Evolutionary conservation across 2,329 filamentous ascomycete species (phyloP), one percentile per base, ranked within the genome.

Genomic region (Aschersonia sp.): DNA sequence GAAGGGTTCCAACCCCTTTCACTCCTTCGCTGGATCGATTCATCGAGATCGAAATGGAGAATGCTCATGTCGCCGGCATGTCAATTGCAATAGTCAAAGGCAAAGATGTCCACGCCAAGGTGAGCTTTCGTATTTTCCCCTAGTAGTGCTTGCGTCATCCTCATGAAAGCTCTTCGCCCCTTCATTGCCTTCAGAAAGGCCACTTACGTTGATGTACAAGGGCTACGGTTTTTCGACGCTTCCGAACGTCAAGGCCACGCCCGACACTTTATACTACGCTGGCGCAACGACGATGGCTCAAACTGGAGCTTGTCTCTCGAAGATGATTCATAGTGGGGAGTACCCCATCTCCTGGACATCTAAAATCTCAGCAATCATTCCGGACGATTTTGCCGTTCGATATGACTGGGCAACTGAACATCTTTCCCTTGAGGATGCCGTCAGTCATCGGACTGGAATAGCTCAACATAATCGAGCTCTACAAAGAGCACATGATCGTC

Each of bases 251-350:
- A 66, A 51, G 58, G 69, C 51, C 52, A 67, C 53, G 56, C 63
- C 46, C 48, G 61, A 71, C 33, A 78, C 75, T 0, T 61, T 80
- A 2, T 79, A 73, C 60, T 75, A 72, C 50, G 66, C 65, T 3
- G 78, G 69, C 2, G 77, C 73, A 43, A 76, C 69, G 2, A 77
- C 74, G 29, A 81, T 80, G 56, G 71, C 73, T 4, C 68, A 75
- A 46, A 72, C 69, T 0, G 68, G 71, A 1, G 73, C 73, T 1
- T 63, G 66, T 0, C 57, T 81, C 4, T 57, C 77, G 2, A 68
- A 72, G 1, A 56, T 76, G 5, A 67, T 79, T 9, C 62, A 76
- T 8, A 65, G 67, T n/a, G 12, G 12, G 35, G 35, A 57, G 42
- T 48, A 56, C 1, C 46, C 46, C 2, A 43, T 56, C 12, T 33